phyloP scores from a whole-genome alignment of 2,329 filamentous ascomycete genomes.

The Aspergillus luchuensis region DNA sequence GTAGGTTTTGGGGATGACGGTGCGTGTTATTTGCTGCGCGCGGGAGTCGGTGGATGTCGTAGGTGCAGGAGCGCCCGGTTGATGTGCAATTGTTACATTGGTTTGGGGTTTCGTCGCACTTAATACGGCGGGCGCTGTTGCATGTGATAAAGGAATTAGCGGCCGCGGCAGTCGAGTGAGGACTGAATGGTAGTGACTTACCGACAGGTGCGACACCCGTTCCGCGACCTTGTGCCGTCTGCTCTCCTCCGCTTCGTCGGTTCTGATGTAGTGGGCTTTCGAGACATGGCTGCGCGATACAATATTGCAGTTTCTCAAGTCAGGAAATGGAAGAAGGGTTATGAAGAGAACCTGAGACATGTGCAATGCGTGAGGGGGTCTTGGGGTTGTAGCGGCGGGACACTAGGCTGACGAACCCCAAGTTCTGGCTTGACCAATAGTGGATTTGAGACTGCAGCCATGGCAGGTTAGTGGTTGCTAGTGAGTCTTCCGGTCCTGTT shows the following conservation, averaged over 20 bases:
- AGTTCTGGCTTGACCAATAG: too few species aligned
- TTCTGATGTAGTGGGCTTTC: not conserved
- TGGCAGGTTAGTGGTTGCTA: too few species aligned
- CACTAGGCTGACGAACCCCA: too few species aligned
- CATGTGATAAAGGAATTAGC: not conserved
- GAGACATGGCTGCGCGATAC: not conserved
- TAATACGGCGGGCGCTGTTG: not conserved
- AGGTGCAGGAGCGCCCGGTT: constrained; percentile 3
- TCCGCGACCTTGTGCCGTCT: not conserved
- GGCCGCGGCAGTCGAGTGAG: not conserved
- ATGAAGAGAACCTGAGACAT: too few species aligned
- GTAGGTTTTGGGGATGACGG: too few species aligned
- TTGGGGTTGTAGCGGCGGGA: too few species aligned
- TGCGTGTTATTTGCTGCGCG: not conserved
- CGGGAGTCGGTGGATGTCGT: constrained; percentile 1
- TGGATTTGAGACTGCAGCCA: too few species aligned
- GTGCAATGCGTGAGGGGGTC: not conserved
- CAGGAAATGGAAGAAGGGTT: too few species aligned
- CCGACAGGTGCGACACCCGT: constrained; percentile 13
- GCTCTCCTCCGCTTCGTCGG: not conserved
- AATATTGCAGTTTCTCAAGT: too few species aligned
- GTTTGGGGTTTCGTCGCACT: constrained; percentile 2
- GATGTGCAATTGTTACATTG: constrained; percentile 9
- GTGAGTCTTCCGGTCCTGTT: too few species aligned
- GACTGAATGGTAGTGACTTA: not conserved